These are phyloP conservation scores for Lichtheimia ornata DNA, from an alignment of 371 early-diverging fungal species.

Conservation along the genomic window DNA sequence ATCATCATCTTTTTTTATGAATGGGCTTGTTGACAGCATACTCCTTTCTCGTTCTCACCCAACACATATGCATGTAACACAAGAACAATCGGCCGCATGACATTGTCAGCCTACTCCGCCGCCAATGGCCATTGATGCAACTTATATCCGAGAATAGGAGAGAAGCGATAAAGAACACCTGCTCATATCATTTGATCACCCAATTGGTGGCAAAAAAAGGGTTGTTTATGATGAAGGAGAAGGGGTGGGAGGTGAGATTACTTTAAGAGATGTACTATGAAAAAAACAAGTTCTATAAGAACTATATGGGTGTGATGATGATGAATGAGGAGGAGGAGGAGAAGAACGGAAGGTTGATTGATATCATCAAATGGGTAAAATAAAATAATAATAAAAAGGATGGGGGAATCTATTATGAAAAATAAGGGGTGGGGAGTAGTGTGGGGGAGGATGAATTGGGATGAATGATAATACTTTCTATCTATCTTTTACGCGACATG, in stretches of 20 bases:
- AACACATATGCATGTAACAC: not conserved
- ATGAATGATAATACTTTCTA: not conserved
- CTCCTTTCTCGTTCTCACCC: too few species aligned
- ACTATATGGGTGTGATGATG: too few species aligned
- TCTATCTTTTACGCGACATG: conserved; percentile 4
- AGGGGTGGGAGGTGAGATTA: not conserved
- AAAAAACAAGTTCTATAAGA: too few species aligned
- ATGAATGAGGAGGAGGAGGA: not conserved
- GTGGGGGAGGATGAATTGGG: too few species aligned
- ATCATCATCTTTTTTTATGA: too few species aligned
- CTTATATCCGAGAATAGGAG: conserved; percentile 4
- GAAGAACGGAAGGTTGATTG: not conserved
- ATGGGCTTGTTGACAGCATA: too few species aligned
- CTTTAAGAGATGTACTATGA: too few species aligned
- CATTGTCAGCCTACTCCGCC: not conserved
- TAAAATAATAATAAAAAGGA: not conserved
- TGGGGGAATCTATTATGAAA: not conserved
- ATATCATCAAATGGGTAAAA: not conserved
- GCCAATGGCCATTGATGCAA: not conserved
- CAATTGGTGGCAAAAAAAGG: not conserved
- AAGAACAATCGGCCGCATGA: conserved; percentile 4
- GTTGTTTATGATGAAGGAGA: not conserved
- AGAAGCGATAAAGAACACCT: not conserved
- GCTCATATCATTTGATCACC: too few species aligned
- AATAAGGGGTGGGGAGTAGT: not conserved